Evolutionary conservation across 2,329 filamentous ascomycete genomes (phyloP).

Genomic region (Penicillium fuscoglaucum): DNA sequence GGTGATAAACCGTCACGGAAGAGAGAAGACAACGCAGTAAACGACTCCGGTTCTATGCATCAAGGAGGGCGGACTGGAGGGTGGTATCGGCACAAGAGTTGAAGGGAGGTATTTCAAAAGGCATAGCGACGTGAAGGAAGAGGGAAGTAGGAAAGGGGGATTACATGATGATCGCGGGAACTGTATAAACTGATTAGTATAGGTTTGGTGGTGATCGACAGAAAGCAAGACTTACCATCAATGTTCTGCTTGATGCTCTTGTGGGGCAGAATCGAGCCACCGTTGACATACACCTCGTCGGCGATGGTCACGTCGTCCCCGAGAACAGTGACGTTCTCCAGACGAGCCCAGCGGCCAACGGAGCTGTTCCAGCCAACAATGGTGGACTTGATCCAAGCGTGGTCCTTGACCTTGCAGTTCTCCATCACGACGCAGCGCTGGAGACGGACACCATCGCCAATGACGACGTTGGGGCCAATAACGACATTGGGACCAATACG

Average conservation of each 20-base stretch:
- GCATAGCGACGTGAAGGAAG: slow-evolving; percentile 31
- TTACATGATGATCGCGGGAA: slow-evolving; percentile 54
- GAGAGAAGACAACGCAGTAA: slow-evolving; percentile 32
- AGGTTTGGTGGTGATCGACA: background rate
- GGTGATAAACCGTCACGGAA: slow-evolving; percentile 19
- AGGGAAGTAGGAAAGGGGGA: slow-evolving; percentile 14
- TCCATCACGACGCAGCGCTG: slow-evolving; percentile 89
- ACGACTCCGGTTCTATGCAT: slow-evolving; percentile 44
- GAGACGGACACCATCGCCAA: slow-evolving; percentile 90
- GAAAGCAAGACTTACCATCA: slow-evolving; percentile 60
- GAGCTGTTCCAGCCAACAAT: slow-evolving; percentile 98
- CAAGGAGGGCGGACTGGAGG: slow-evolving; percentile 25
- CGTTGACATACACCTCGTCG: slow-evolving; percentile 98
- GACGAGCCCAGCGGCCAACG: slow-evolving; percentile 89
- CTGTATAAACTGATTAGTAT: slow-evolving; percentile 27
- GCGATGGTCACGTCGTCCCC: slow-evolving; percentile 97
- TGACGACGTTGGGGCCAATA: slow-evolving; percentile 86
- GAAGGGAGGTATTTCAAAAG: slow-evolving; percentile 25
- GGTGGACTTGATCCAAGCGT: slow-evolving; percentile 98
- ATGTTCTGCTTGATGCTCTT: slow-evolving; percentile 99
- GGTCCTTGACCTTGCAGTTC: slow-evolving; percentile 94
- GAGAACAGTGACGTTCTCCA: slow-evolving; percentile 97
- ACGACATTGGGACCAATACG: slow-evolving; percentile 96
- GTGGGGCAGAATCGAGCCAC: slow-evolving; percentile 89
- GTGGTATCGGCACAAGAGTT: slow-evolving; percentile 27